phyloP scores from a whole-genome alignment of 208 protist species.

The Leptomonas seymouri region DNA sequence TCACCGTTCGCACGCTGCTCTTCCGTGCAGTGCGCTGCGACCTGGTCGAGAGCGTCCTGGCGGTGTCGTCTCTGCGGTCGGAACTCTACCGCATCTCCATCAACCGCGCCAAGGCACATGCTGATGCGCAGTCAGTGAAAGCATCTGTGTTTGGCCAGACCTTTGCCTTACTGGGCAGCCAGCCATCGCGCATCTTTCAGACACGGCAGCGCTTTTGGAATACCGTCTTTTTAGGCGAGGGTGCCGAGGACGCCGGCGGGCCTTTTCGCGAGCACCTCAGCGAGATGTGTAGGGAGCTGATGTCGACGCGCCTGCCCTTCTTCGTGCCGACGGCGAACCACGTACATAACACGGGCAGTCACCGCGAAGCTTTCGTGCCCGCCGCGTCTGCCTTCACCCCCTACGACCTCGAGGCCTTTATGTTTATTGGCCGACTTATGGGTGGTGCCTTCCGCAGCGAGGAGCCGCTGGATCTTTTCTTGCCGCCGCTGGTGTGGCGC shows the following conservation, averaged over 20 bases:
- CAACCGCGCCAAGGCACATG: constrained; percentile 76
- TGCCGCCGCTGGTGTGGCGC: constrained; percentile 94
- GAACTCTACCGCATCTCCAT: constrained; percentile 87
- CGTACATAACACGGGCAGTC: constrained; percentile 79
- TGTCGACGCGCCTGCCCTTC: constrained; percentile 76
- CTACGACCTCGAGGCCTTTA: constrained; percentile 72
- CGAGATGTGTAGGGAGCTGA: constrained; percentile 93
- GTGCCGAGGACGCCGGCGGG: constrained; percentile 94
- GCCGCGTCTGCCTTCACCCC: constrained; percentile 62
- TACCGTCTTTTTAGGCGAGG: constrained; percentile 91
- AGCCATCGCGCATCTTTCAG: constrained; percentile 82
- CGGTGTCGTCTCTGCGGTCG: constrained; percentile 72
- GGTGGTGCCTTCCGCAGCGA: constrained; percentile 92
- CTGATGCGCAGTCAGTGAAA: constrained; percentile 35
- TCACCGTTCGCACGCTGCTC: constrained; percentile 65
- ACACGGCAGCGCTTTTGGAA: constrained; percentile 89
- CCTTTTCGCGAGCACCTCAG: constrained; percentile 93
- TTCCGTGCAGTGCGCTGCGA: constrained; percentile 65
- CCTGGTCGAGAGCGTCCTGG: constrained; percentile 69
- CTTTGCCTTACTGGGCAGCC: constrained; percentile 61
- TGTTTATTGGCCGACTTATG: constrained; percentile 95
- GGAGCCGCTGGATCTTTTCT: constrained; percentile 89
- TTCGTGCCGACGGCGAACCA: constrained; percentile 94
- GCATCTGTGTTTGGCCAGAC: constrained; percentile 92
- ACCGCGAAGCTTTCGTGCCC: constrained; percentile 90